Base-by-base conservation (phyloP, 345 rosid genomes). In the Moricandia moricandioides region DNA sequence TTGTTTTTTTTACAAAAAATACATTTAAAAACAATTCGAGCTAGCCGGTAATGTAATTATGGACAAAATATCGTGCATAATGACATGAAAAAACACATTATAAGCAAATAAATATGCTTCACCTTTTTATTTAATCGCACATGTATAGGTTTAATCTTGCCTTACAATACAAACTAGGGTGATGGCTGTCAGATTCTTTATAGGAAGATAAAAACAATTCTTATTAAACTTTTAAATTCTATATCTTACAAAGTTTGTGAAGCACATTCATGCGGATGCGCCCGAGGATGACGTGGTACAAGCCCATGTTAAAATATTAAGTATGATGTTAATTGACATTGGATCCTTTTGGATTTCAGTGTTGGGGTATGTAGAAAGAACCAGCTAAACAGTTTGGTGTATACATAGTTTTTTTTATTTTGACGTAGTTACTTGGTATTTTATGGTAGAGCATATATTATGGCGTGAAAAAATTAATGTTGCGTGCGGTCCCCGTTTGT, bases 291-390 rank as follows among this genome's bases (percentile, higher is more conserved):
- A 49, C 56, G 56, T 49, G 56, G 64, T 33, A n/a, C 8, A 56
- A 55, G 4, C 7, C 30, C 21, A 65, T 31, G 54, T 65, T 77
- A 40, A 62, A 40, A 21, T 70, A 40, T 24, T 11, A 39, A 14
- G 24, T 12, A 11, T 14, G 18, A 24, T 52, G 70, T n/a, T 27
- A 6, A 66, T 72, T 54, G 73, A 37, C 78, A 78, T 67, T 72
- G 81, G 81, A 78, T 78, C 69, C 81, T 66, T 78, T 78, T 67
- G 81, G 73, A 31, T 60, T 77, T 71, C 63, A 58, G 76, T 71
- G 80, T 65, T 56, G 51, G 62, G 24, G 59, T 62, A 49, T 64
- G 72, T 33, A 24, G 27, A 77, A 65, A 65, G 67, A 71, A 77
- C 51, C 58, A 43, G 21, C 59, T 47, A 47, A 56, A 61, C 33